Evolutionary conservation across 495 filamentous ascomycete species (phyloP).

Genomic region (Alectoria sarmentosa): DNA sequence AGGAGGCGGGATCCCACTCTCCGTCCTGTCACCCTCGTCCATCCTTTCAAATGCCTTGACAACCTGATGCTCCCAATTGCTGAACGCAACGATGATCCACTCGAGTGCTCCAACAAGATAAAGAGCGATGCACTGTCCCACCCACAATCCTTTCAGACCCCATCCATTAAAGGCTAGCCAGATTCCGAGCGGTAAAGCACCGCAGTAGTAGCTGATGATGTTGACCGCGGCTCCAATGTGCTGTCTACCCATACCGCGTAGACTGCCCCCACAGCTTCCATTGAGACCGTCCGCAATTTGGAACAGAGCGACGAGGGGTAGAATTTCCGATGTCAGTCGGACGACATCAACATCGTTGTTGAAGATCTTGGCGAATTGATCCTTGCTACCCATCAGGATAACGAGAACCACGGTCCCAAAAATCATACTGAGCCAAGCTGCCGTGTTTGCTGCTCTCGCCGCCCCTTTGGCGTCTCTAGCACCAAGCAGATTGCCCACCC

Average conservation of each 20-base stretch:
- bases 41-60: constrained; percentile 68
- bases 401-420: constrained; percentile 63
- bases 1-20: constrained; percentile 4
- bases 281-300: constrained; percentile 90
- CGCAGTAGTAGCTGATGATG: constrained; percentile 80
- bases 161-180: constrained; percentile 86
- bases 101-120: constrained; percentile 75
- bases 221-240: constrained; percentile 88
- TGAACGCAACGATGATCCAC: constrained; percentile 73
- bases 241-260: constrained; percentile 82
- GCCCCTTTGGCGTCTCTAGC: constrained; percentile 61
- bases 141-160: constrained; percentile 78
- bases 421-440: constrained; percentile 65
- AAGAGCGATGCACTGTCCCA: constrained; percentile 84
- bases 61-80: constrained; percentile 74
- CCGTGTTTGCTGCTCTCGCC: constrained; percentile 65
- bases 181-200: constrained; percentile 75
- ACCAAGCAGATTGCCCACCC: constrained; percentile 80
- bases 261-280: constrained; percentile 73
- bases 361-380: constrained; percentile 77
- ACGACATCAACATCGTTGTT: constrained; percentile 73
- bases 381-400: constrained; percentile 63
- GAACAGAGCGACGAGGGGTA: constrained; percentile 88
- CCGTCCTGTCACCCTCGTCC: constrained; percentile 47
- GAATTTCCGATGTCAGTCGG: constrained; percentile 68